Base-by-base conservation (phyloP, 2,329 filamentous ascomycete genomes). In the Ampelomyces quisqualis region DNA sequence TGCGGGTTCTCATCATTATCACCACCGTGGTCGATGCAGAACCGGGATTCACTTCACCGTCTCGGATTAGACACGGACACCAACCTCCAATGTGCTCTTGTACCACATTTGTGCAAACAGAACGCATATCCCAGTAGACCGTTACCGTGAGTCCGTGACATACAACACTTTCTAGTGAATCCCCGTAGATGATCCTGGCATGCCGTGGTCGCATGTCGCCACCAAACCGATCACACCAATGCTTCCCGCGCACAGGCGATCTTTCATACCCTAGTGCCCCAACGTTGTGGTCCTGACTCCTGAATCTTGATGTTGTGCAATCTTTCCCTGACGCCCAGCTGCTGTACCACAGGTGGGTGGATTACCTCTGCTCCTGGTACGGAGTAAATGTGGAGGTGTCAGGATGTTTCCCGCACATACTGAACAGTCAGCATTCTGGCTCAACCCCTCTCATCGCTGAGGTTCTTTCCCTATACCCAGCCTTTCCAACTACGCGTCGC, bases 311-410 rank as follows among this genome's bases (percentile, higher is more conserved):
- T 31, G 15, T 31, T n/a, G 61, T 52, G n/a, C n/a, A 67, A 66
- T 67, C 51, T 67, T 58, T 64, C 55, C 58, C 62, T 59, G 49
- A 64, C 62, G 51, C 47, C 56, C 47, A 49, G 47, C 49, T 33
- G 14, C 29, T 39, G 32, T 30, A 19, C 26, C 38, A 39, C 58
- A 43, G 49, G 56, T 46, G 53, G 51, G 48, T 57, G 58, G 57
- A 53, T 55, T 51, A 42, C 52, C 56, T 46, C 49, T 56, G 53
- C 57, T 38, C 14, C 14, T 17, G 17, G 7, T n/a, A n/a, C n/a
- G n/a, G n/a, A n/a, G 32, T 34, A 46, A 51, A 47, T 52, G 54
- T 60, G 52, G 52, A 51, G 57, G 52, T 39, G 45, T 40, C 44
- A 53, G 47, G 37, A 49, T 53, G 54, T 58, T 60, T 52, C 41